Conservation (phyloP, 1,284 basidiomycete genomes). For the Ceratobasidium sp. region DNA sequence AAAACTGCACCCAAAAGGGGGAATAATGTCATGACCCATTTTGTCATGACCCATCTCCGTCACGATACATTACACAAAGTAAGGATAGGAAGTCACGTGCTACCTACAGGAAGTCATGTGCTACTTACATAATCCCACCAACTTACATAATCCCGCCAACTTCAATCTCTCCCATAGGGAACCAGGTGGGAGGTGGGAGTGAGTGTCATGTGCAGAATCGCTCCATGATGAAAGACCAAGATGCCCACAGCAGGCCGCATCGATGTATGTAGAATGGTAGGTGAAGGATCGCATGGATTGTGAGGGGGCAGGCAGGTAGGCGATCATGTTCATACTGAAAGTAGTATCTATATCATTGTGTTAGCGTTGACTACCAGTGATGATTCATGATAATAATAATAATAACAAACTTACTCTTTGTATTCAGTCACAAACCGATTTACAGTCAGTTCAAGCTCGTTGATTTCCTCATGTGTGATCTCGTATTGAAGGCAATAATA, state of each 20-base stretch:
- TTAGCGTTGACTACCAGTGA: background rate
- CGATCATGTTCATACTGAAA: constrained; percentile 55
- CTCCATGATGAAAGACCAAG: constrained; percentile 59
- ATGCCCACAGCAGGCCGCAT: constrained; percentile 58
- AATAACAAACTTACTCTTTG: constrained; percentile 54
- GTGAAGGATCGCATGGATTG: constrained; percentile 59
- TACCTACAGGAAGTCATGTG: no score
- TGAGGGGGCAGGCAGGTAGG: constrained; percentile 56
- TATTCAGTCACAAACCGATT: constrained; percentile 59
- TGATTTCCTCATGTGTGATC: constrained; percentile 55
- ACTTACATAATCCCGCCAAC: no score
- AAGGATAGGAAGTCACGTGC: no score
- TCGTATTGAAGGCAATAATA: constrained; percentile 58
- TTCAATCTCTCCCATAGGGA: no score
- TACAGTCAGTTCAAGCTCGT: constrained; percentile 54
- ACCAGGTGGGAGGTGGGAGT: no score
- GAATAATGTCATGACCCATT: no score
- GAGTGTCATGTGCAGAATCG: constrained; percentile 48
- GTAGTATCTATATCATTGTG: constrained; percentile 50
- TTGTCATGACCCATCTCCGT: no score
- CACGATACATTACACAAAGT: no score
- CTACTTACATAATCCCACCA: no score
- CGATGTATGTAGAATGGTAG: constrained; percentile 54
- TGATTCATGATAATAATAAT: background rate
- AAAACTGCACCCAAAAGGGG: no score